Evolutionary conservation across 2,329 filamentous ascomycete genomes (phyloP).

Genomic region (Lanzia echinophila): DNA sequence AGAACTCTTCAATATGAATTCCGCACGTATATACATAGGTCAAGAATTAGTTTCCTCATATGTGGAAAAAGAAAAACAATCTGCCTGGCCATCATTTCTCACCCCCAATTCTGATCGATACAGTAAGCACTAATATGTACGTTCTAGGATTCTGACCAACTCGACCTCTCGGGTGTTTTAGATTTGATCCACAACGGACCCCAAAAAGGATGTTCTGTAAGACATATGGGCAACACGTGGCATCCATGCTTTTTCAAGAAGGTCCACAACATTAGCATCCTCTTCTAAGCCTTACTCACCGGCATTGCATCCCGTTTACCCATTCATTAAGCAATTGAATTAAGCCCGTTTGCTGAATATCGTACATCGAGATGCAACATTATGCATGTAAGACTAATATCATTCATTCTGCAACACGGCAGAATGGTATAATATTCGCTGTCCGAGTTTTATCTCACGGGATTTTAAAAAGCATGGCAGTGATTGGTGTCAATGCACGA

Average conservation of each 20-base stretch:
- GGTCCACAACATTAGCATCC: too few species aligned
- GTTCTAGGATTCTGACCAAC: not conserved
- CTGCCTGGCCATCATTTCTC: not conserved
- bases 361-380: too few species aligned
- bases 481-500: too few species aligned
- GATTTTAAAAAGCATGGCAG: too few species aligned
- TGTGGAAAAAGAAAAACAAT: not conserved
- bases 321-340: too few species aligned
- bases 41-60: not conserved
- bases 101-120: not conserved
- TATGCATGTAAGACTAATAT: too few species aligned
- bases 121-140: conserved; percentile 2
- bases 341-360: too few species aligned
- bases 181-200: not conserved
- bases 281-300: not conserved
- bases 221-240: conserved; percentile 1
- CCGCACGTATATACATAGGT: not conserved
- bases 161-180: conserved; percentile 2
- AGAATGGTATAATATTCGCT: too few species aligned
- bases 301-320: too few species aligned
- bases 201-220: not conserved
- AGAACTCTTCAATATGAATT: not conserved
- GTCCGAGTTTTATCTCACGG: too few species aligned
- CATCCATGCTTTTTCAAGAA: too few species aligned
- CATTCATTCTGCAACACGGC: too few species aligned